These are phyloP conservation scores for Lotmaria passim DNA, from an alignment of 208 protist species.

Conservation along the genomic window DNA sequence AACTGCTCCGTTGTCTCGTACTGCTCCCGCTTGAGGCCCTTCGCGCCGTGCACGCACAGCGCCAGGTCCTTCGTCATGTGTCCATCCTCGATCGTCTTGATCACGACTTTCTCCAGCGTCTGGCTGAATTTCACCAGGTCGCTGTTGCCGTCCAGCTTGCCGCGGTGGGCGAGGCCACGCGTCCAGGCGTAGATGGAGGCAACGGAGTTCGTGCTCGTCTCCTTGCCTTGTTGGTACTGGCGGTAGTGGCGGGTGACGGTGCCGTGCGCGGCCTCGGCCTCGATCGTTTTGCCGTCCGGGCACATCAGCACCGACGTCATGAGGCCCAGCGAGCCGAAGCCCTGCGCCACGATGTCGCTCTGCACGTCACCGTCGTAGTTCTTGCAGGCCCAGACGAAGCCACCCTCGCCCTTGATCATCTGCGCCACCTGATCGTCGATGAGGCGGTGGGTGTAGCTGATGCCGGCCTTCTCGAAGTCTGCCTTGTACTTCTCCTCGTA, in stretches of 20 bases:
- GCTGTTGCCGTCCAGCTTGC: slow-evolving; percentile 95
- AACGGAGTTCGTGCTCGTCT: slow-evolving; percentile 98
- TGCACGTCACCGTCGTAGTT: slow-evolving; percentile 99
- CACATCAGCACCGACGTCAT: slow-evolving; percentile 98
- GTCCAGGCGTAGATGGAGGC: slow-evolving; percentile 99
- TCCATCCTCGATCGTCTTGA: slow-evolving; percentile 93
- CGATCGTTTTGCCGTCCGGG: slow-evolving; percentile 97
- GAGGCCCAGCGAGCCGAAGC: slow-evolving; percentile 97
- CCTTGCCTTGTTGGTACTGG: slow-evolving; percentile 95
- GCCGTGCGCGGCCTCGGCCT: slow-evolving; percentile 98
- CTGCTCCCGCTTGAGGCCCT: slow-evolving; percentile 75
- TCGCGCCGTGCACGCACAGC: slow-evolving; percentile 91
- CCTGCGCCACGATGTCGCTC: slow-evolving; percentile 97
- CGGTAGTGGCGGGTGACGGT: slow-evolving; percentile 98
- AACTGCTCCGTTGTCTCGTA: slow-evolving; percentile 91
- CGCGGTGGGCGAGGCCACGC: slow-evolving; percentile 94
- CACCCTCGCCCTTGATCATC: slow-evolving; percentile 91
- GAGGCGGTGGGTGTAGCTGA: slow-evolving; percentile 96
- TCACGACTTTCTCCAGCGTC: slow-evolving; percentile 90
- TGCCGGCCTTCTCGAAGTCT: slow-evolving; percentile 83
- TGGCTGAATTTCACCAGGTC: slow-evolving; percentile 88
- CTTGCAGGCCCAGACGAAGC: slow-evolving; percentile 98
- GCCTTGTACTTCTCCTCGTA: slow-evolving; percentile 92
- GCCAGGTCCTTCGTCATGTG: slow-evolving; percentile 99
- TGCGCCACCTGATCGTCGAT: slow-evolving; percentile 99